Evolutionary conservation across 2,329 filamentous ascomycete genomes (phyloP).

Genomic region (Trichoderma koningiopsis): DNA sequence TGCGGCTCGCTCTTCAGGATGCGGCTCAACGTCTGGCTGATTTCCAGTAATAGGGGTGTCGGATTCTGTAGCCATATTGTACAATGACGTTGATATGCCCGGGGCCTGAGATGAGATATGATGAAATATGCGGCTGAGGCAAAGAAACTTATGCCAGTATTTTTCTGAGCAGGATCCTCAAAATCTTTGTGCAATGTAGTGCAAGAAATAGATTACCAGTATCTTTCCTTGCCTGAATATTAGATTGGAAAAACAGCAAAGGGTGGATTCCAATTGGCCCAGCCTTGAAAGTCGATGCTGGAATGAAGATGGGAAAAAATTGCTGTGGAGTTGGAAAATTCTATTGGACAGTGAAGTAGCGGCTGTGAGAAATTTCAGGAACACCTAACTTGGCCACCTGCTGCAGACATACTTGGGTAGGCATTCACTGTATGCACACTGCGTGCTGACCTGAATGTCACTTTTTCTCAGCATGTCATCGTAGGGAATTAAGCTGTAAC

Average conservation of each 20-base stretch:
- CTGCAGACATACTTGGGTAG: background rate
- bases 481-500: background rate
- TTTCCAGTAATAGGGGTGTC: conserved; percentile 32
- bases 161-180: background rate
- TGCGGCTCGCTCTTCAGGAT: conserved; percentile 47
- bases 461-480: background rate
- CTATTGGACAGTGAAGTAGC: conserved; percentile 4
- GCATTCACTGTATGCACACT: background rate
- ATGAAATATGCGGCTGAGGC: background rate
- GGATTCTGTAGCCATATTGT: conserved; percentile 35
- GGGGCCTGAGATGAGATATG: background rate
- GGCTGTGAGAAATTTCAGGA: background rate
- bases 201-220: background rate
- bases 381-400: background rate
- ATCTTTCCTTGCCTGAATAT: background rate
- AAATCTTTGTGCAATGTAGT: background rate
- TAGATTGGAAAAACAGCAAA: background rate
- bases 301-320: conserved; percentile 3
- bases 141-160: background rate
- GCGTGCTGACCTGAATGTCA: background rate
- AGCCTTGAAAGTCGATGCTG: background rate
- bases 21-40: conserved; percentile 26
- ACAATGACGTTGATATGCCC: background rate
- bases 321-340: conserved; percentile 19
- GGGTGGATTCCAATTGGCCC: background rate